Evolutionary conservation across 2,329 filamentous ascomycete species (phyloP), one percentile per base, ranked within the genome.

Genomic region (Seiridium cupressi): DNA sequence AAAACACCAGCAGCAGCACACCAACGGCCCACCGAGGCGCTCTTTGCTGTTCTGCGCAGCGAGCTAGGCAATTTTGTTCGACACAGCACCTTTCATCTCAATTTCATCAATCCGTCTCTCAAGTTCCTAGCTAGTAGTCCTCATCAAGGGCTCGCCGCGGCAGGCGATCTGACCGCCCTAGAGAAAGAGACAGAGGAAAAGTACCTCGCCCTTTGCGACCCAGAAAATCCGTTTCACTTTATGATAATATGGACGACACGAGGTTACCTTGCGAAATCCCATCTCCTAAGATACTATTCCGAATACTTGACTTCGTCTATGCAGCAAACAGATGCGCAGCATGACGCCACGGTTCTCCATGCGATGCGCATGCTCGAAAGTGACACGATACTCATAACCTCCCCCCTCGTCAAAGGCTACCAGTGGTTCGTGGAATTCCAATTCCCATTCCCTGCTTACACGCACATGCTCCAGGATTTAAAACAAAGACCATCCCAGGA

Each of bases 231-330:
- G 0, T 60, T 80, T 0, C 78, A 81, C n/a, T 75, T 69, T 55
- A 73, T 79, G 66, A 73, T 76, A 0, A 64, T 76, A 0, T 76
- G 77, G 74, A 73, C 66, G 0, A 66, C 73, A 1, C 64, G 83
- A 9, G 70, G 64, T 0, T 72, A 76, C 4, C 59, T 89, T 3
- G 79, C 84, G 0, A 84, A 79, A 65, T 70, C 62, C 51, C 78
- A 74, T 1, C 76, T 89, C 0, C 60, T 86, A 55, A 79, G 85
- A 54, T 72, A 81, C 59, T 79, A 81, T 59, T 72, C 75, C 0
- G 71, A 32, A 49, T 65, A 26, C 18, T 26, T 26, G 18, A 26
- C 18, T 26, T 26, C 68, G 0, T 55, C 65, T 0, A 51, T 49
- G 3, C 60, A 64, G 0, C 69, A 70, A 34, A 72, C 70, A 0